phyloP scores from a whole-genome alignment of 306 rosid genomes.

The Vigna hirtella region DNA sequence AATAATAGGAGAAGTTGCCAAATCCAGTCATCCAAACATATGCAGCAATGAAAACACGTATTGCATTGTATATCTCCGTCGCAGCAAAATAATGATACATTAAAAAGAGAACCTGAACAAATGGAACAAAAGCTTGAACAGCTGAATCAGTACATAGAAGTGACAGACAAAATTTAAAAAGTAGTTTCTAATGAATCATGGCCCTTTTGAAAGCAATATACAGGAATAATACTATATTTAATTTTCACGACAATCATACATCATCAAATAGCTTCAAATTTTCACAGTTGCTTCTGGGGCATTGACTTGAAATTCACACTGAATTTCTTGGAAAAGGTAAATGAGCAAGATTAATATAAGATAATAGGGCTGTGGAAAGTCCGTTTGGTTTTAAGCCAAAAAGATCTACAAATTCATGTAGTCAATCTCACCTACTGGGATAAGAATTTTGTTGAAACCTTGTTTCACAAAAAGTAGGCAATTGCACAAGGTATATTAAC shows the following conservation, averaged over 20 bases:
- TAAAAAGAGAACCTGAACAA: conserved; percentile 88
- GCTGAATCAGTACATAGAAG: conserved; percentile 30
- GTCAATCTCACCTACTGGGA: background rate
- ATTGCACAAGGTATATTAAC: conserved; percentile 18
- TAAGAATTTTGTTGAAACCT: background rate
- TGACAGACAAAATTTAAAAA: conserved; percentile 11
- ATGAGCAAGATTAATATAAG: background rate
- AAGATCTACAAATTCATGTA: background rate
- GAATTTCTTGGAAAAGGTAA: background rate
- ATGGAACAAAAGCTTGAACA: conserved; percentile 22
- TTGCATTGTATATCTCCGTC: conserved; percentile 94
- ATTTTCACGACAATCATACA: conserved; percentile 37
- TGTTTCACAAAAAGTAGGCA: conserved; percentile 27
- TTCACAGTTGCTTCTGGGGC: conserved; percentile 4
- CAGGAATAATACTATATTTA: conserved; percentile 12
- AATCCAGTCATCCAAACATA: conserved; percentile 99
- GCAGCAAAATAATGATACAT: conserved; percentile 99
- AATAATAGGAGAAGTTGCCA: conserved; percentile 98
- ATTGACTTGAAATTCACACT: background rate
- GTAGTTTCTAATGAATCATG: conserved; percentile 36
- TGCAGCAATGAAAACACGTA: conserved; percentile 95
- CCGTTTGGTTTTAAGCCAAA: background rate
- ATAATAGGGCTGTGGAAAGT: background rate
- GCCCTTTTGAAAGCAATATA: conserved; percentile 23
- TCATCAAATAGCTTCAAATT: conserved; percentile 37